These are phyloP conservation scores for Penicillium thymicola DNA, from an alignment of 2,329 filamentous ascomycete species.

Conservation along the genomic window DNA sequence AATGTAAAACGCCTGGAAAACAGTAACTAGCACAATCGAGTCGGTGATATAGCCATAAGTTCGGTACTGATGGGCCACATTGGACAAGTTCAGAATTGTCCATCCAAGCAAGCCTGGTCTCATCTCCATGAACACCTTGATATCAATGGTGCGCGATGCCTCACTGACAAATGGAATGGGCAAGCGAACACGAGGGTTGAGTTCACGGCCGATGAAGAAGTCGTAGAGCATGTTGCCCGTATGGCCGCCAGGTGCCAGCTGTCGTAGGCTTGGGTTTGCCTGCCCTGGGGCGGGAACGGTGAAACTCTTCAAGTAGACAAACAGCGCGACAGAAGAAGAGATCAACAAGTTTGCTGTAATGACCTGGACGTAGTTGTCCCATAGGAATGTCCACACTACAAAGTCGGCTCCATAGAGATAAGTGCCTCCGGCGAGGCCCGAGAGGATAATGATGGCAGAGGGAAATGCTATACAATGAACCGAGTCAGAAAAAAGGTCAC, in stretches of 20 bases:
- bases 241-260: constrained; percentile 77
- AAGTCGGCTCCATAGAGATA: constrained; percentile 75
- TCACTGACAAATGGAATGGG: constrained; percentile 70
- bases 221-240: constrained; percentile 87
- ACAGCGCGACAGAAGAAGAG: constrained; percentile 68
- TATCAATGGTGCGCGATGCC: constrained; percentile 64
- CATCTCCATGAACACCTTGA: constrained; percentile 86
- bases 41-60: constrained; percentile 80
- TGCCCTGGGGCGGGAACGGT: constrained; percentile 60
- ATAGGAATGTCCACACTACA: constrained; percentile 86
- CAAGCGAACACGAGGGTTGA: constrained; percentile 74
- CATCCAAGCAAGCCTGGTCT: constrained; percentile 89
- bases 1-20: constrained; percentile 77
- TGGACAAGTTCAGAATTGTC: constrained; percentile 80
- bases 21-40: constrained; percentile 74
- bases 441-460: constrained; percentile 70
- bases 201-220: constrained; percentile 93
- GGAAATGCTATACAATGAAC: constrained; percentile 58
- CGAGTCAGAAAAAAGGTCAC: not conserved
- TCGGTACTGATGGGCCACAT: constrained; percentile 83
- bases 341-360: constrained; percentile 80
- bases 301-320: constrained; percentile 80
- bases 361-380: constrained; percentile 84
- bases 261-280: constrained; percentile 68
- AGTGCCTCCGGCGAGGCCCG: constrained; percentile 71